Conservation (phyloP, 2,329 filamentous ascomycete species). For the Scedosporium minutisporum region DNA sequence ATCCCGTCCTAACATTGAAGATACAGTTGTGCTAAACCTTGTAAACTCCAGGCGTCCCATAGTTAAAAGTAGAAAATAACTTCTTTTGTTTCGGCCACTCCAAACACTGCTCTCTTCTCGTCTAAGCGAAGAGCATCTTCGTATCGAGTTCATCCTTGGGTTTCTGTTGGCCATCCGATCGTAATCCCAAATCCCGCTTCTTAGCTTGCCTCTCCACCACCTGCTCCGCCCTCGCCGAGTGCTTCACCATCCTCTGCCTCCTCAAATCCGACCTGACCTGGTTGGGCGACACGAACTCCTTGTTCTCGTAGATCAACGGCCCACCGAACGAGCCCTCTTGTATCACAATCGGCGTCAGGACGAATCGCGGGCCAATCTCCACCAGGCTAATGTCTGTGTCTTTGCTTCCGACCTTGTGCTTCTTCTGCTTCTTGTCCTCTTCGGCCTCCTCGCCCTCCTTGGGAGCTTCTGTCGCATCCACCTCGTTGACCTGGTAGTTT, state of each 20-base stretch:
- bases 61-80: slow-evolving; percentile 6
- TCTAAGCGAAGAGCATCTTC: slow-evolving; percentile 62
- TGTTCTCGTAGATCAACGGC: slow-evolving; percentile 96
- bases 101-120: slow-evolving; percentile 10
- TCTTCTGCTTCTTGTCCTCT: slow-evolving; percentile 21
- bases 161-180: slow-evolving; percentile 51
- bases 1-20: too few species aligned
- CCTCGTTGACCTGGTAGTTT: slow-evolving; percentile 86
- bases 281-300: slow-evolving; percentile 94
- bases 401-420: slow-evolving; percentile 32
- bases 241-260: slow-evolving; percentile 64
- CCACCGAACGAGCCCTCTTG: slow-evolving; percentile 92
- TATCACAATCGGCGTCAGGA: slow-evolving; percentile 89
- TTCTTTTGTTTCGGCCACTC: slow-evolving; percentile 10
- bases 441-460: slow-evolving; percentile 34
- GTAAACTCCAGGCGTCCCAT: too few species aligned
- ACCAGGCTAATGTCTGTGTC: slow-evolving; percentile 74
- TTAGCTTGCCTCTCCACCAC: slow-evolving; percentile 62
- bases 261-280: slow-evolving; percentile 78
- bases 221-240: slow-evolving; percentile 68
- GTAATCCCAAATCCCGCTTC: slow-evolving; percentile 67
- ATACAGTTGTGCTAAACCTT: too few species aligned
- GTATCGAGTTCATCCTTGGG: slow-evolving; percentile 66
- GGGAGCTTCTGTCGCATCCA: slow-evolving; percentile 40
- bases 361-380: slow-evolving; percentile 89